Evolutionary conservation across 495 filamentous ascomycete species (phyloP), one percentile per base, ranked within the genome.

Genomic region (Tuber microsphaerosporum): DNA sequence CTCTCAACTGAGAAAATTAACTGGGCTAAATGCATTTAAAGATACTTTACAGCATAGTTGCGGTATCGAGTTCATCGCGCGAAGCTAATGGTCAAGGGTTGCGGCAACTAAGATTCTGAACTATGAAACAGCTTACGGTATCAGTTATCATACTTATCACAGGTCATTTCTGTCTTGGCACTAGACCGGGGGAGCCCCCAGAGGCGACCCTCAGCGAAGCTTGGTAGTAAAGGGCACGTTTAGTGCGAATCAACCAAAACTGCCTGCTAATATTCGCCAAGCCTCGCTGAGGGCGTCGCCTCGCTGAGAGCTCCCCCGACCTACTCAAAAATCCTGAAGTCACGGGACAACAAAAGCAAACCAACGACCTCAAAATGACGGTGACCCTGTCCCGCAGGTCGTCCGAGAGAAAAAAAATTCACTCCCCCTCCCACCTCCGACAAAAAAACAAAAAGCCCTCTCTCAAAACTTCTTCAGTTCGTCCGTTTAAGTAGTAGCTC

Each of bases 401-500:
- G 44, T 45, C 17, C 14, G 45, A 46, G 45, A 46, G 16, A 46
- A n/a, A 22, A 56, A 22, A n/a, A 56, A 56, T n/a, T 56, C 22
- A 56, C 48, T 56, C 48, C 9, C 48, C 56, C 56, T 65, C 56
- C 56, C 56, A 65, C 56, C 26, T 65, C 56, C 56, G 56, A 31
- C 14, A 65, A 65, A 65, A 31, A 16, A 16, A 5, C 0, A 14
- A 65, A 26, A 71, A 44, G 20, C 34, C 37, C 70, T 42, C 34
- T 14, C 10, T 19, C n/a, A 41, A 44, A 44, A 34, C 12, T 41
- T 19, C 34, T 7, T 39, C 37, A 7, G 3, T 22, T 19, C 10
- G 16, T 71, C 14, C 34, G 14, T 71, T 71, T 31, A 16, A n/a
- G 41, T n/a, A n/a, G 74, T 76, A 81, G 83, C 77, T 73, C 26